Percentiles rank a stretch among this genome's conserved stretches.
phyloP scores from a whole-genome alignment of 2,329 filamentous ascomycete genomes.

The Ceratocystiopsis sp. region DNA sequence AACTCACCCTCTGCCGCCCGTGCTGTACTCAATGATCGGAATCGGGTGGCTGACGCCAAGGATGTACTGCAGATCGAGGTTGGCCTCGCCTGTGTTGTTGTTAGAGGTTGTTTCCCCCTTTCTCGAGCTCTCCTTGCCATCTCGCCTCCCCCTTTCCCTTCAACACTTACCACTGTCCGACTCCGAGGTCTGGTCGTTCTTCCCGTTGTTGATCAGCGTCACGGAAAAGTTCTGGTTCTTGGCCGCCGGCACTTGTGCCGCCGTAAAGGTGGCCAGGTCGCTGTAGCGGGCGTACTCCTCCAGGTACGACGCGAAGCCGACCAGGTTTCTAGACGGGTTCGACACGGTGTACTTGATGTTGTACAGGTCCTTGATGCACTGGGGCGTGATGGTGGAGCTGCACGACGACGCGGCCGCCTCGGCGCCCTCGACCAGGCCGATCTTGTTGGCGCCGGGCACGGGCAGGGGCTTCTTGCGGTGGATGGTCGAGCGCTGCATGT shows the following conservation, averaged over 20 bases:
- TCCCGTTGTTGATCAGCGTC: conserved; percentile 36
- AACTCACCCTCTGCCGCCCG: conserved; percentile 29
- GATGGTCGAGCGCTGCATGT: conserved; percentile 22
- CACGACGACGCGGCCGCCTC: conserved; percentile 9
- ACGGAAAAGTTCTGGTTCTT: conserved; percentile 36
- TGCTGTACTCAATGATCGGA: conserved; percentile 40
- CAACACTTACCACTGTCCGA: conserved; percentile 16
- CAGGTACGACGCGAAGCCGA: conserved; percentile 25
- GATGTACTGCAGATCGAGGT: conserved; percentile 46
- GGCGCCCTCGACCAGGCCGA: not conserved
- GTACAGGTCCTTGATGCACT: conserved; percentile 32
- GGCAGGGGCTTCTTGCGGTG: conserved; percentile 18
- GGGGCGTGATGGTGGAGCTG: conserved; percentile 27
- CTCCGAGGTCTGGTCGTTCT: conserved; percentile 27
- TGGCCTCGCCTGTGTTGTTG: conserved; percentile 31
- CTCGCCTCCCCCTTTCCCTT: too few species aligned
- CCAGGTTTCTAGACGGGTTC: conserved; percentile 14
- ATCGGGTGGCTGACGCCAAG: conserved; percentile 36
- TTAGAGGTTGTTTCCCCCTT: conserved; percentile 6
- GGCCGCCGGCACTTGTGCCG: conserved; percentile 33
- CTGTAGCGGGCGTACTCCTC: conserved; percentile 28
- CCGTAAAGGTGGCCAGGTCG: conserved; percentile 34
- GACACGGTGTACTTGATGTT: conserved; percentile 22
- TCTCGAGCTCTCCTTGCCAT: too few species aligned
- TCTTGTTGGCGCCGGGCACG: not conserved